Evolutionary conservation across 2,329 filamentous ascomycete genomes (phyloP), one percentile per base, ranked within the genome.

Genomic region (Ophiocordyceps australis): DNA sequence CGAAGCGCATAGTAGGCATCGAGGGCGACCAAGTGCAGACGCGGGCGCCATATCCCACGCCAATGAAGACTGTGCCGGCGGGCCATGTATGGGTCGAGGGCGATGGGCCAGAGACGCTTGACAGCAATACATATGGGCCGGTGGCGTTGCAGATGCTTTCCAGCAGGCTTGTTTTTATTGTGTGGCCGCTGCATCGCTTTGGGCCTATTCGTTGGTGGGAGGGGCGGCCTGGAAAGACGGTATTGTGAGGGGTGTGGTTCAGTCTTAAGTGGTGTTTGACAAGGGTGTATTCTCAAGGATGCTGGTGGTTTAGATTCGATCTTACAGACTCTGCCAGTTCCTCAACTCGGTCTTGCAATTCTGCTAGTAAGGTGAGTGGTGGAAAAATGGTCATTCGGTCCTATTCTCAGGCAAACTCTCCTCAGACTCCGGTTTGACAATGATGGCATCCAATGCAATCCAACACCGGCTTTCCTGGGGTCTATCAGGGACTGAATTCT

Each of bases 31-130:
- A 68, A 2, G 69, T 95, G 17, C 60, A 56, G 28, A 77, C 78
- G 21, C 61, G 66, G 30, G 48, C 57, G 27, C 72, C 71, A 12
- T 76, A 71, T 42, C 61, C 67, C 7, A 46, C 59, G 11, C 38
- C 54, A 2, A 59, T 49, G 7, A 55, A 78, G 23, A 62, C 64
- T 33, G 67, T 98, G 14, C 86, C 85, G 5, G 63, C 63, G 33
- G 82, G 82, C 12, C 85, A 95, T 54, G 63, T 95, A 16, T 98
- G 89, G 89, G 71, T 98, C 1, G 86, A 95, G 46, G 89, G 89
- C 2, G 89, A 98, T 45, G 82, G 77, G 9, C 65, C 66, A 39
- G 66, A 67, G 39, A 81, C 70, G 28, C 48, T 74, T 31, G 89
- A 98, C 53, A 93, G 83, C 49, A 92, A 93, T 50, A 71, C 71